A percentile compares a stretch with the other conserved stretches of the same genome.
Evolutionary conservation across 1,284 basidiomycete species (phyloP).

Genomic region (Pulchroboletus neoregius): DNA sequence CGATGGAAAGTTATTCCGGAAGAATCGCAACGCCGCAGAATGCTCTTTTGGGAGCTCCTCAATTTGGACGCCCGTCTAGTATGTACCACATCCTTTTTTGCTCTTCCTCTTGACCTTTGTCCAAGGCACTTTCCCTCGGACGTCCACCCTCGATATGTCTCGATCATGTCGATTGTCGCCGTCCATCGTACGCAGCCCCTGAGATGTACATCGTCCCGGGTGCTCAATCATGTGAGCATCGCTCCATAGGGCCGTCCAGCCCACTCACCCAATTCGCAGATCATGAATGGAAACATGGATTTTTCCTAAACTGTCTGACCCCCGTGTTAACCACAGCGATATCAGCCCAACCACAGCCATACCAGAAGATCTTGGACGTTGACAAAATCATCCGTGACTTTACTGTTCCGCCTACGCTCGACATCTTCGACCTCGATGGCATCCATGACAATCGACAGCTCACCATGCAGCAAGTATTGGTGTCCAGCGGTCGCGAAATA

Average conservation of each 20-base stretch:
- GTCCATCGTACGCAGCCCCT: constrained; percentile 53
- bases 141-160: constrained; percentile 69
- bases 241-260: constrained; percentile 2
- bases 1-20: constrained; percentile 62
- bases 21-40: constrained; percentile 65
- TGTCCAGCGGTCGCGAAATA: constrained; percentile 63
- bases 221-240: constrained; percentile 60
- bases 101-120: constrained; percentile 4
- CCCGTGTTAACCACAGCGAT: constrained; percentile 66
- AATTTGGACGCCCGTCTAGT: constrained; percentile 75
- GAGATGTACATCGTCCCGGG: constrained; percentile 55
- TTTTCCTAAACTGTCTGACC: constrained; percentile 61
- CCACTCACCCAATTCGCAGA: constrained; percentile 39
- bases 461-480: constrained; percentile 66
- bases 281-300: constrained; percentile 70
- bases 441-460: constrained; percentile 46
- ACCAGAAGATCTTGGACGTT: constrained; percentile 53
- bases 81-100: constrained; percentile 20
- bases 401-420: constrained; percentile 52
- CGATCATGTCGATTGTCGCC: constrained; percentile 63
- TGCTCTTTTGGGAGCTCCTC: constrained; percentile 71
- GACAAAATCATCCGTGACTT: constrained; percentile 61
- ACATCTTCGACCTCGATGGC: constrained; percentile 42
- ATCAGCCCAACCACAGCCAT: constrained; percentile 53
- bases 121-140: constrained; percentile 71